Evolutionary conservation across 371 early-diverging fungal species (phyloP).

Genomic region (Mortierella sp.): DNA sequence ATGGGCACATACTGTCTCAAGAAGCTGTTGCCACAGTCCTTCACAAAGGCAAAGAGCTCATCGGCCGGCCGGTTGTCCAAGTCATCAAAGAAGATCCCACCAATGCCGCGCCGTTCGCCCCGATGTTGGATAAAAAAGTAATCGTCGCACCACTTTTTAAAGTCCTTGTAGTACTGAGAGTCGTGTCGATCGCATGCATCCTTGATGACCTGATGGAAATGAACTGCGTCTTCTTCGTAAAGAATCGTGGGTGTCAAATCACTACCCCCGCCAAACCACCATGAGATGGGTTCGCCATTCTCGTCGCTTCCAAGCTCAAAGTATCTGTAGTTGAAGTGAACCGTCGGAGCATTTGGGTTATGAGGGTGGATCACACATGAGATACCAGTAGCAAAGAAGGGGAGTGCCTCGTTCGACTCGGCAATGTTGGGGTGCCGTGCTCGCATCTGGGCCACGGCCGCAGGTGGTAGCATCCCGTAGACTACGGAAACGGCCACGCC

Average conservation of each 20-base stretch:
- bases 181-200: slow-evolving; percentile 82
- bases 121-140: slow-evolving; percentile 86
- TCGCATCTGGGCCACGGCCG: slow-evolving; percentile 83
- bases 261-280: slow-evolving; percentile 92
- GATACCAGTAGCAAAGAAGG: slow-evolving; percentile 92
- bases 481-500: slow-evolving; percentile 90
- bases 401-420: slow-evolving; percentile 61
- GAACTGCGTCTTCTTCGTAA: slow-evolving; percentile 80
- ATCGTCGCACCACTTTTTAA: slow-evolving; percentile 88
- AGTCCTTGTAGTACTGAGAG: slow-evolving; percentile 71
- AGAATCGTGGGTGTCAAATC: slow-evolving; percentile 87
- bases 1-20: slow-evolving; percentile 82
- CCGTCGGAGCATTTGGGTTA: slow-evolving; percentile 96
- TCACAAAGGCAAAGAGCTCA: slow-evolving; percentile 75
- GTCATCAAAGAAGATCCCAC: slow-evolving; percentile 92
- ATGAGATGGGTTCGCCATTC: slow-evolving; percentile 66
- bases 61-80: slow-evolving; percentile 73
- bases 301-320: slow-evolving; percentile 86
- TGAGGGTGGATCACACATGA: slow-evolving; percentile 94
- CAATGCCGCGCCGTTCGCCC: slow-evolving; percentile 83
- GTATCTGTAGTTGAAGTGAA: slow-evolving; percentile 96
- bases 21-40: slow-evolving; percentile 79
- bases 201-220: slow-evolving; percentile 84
- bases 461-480: slow-evolving; percentile 77
- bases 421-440: slow-evolving; percentile 73